Conservation (phyloP, 805 yeast genomes). For the Komagataella phaffii region DNA sequence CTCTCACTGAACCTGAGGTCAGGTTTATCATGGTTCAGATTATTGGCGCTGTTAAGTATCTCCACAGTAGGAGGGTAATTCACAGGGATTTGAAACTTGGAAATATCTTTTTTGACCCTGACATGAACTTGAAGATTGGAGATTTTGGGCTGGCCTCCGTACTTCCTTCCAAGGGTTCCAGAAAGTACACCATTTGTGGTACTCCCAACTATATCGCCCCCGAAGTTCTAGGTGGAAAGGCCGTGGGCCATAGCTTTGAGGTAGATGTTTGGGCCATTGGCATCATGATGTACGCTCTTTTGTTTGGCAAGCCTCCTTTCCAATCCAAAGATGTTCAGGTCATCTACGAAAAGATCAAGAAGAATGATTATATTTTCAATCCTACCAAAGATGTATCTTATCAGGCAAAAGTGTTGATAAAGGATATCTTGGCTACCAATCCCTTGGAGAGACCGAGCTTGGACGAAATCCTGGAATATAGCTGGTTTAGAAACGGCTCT, state of each 20-base stretch:
- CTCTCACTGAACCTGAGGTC: slow-evolving; percentile 85
- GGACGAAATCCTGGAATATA: slow-evolving; percentile 65
- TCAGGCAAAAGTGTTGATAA: slow-evolving; percentile 63
- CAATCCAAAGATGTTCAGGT: slow-evolving; percentile 90
- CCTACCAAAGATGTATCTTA: slow-evolving; percentile 42
- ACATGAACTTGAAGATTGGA: slow-evolving; percentile 92
- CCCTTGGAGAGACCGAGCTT: slow-evolving; percentile 76
- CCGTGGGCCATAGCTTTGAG: slow-evolving; percentile 82
- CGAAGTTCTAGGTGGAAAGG: slow-evolving; percentile 84
- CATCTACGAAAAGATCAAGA: slow-evolving; percentile 84
- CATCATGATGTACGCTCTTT: slow-evolving; percentile 85
- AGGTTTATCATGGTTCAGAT: slow-evolving; percentile 84
- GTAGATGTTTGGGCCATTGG: slow-evolving; percentile 98
- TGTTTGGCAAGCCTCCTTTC: slow-evolving; percentile 94
- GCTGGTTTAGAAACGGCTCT: slow-evolving; percentile 69
- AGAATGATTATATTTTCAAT: slow-evolving; percentile 72
- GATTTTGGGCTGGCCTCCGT: slow-evolving; percentile 98
- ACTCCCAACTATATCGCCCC: slow-evolving; percentile 99
- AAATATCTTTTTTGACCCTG: slow-evolving; percentile 84
- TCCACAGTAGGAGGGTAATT: slow-evolving; percentile 84
- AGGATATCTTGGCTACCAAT: slow-evolving; percentile 59
- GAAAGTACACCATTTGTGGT: slow-evolving; percentile 92
- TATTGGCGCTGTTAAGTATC: slow-evolving; percentile 84
- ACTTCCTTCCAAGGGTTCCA: slow-evolving; percentile 54
- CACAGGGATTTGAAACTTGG: slow-evolving; percentile 96